Conservation (phyloP, 225 moss, liverwort and hornwort species). For the Bryum argenteum region DNA sequence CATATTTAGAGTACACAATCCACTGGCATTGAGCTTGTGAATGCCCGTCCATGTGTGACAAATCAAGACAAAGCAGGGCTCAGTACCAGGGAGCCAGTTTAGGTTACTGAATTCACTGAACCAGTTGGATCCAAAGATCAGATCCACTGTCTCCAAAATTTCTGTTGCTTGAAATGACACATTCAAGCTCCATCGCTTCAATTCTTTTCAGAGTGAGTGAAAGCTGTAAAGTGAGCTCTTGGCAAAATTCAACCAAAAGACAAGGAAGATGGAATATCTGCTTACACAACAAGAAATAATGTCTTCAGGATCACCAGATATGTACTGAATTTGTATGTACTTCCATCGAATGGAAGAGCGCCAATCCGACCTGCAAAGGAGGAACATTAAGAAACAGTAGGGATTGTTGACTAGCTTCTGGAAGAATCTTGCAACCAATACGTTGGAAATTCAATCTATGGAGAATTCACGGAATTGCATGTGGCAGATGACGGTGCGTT, state of each 20-base stretch:
- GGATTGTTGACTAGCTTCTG: not conserved
- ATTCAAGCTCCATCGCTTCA: constrained; percentile 7
- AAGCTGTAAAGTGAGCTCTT: constrained; percentile 11
- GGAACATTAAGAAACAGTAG: not conserved
- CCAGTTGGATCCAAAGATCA: not conserved
- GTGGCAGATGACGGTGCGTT: not conserved
- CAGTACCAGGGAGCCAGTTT: constrained; percentile 17
- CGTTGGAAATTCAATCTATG: constrained; percentile 9
- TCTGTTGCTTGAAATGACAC: not conserved
- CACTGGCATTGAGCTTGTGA: not conserved
- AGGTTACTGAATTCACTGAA: not conserved
- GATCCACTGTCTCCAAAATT: not conserved
- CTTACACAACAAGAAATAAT: not conserved
- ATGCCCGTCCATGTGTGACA: not conserved
- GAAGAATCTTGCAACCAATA: not conserved
- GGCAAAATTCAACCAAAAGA: not conserved
- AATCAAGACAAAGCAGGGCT: constrained; percentile 6
- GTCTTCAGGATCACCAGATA: not conserved
- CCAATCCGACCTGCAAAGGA: not conserved
- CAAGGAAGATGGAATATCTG: not conserved
- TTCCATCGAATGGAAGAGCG: constrained; percentile 1
- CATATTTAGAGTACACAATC: not conserved
- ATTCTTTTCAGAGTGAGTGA: not conserved
- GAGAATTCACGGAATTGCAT: constrained; percentile 5
- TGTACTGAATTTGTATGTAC: not conserved